Conservation (phyloP, 2,329 filamentous ascomycete species). For the Cladosporium sp. region DNA sequence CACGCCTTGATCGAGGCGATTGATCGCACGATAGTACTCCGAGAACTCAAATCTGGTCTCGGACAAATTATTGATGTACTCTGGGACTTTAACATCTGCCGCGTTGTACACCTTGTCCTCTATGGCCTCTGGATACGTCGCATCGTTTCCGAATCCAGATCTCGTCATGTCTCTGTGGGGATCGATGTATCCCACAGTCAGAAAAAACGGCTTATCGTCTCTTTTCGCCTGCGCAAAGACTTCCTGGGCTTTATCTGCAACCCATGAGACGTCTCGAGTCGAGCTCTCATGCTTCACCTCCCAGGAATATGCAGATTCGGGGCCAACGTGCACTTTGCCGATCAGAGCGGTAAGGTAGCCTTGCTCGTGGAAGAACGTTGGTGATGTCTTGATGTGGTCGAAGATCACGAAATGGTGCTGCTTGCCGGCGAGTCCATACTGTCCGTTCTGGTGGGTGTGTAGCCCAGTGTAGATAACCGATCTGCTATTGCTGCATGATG, state of each 20-base stretch:
- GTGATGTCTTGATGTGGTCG: conserved; percentile 48
- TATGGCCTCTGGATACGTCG: conserved; percentile 23
- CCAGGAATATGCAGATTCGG: conserved; percentile 47
- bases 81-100: not conserved
- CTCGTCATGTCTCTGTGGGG: conserved; percentile 49
- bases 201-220: conserved; percentile 43
- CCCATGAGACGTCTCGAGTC: conserved; percentile 48
- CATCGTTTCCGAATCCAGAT: conserved; percentile 50
- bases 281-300: conserved; percentile 44
- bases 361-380: conserved; percentile 41
- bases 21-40: conserved; percentile 45
- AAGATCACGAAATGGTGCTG: conserved; percentile 50
- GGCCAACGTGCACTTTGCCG: conserved; percentile 54
- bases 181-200: conserved; percentile 52
- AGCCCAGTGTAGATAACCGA: conserved; percentile 54
- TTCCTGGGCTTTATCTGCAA: conserved; percentile 42
- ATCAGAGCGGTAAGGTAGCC: conserved; percentile 53
- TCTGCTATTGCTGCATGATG: conserved; percentile 53
- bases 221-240: conserved; percentile 44
- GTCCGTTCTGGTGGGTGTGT: conserved; percentile 53
- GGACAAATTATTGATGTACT: conserved; percentile 45
- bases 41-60: conserved; percentile 48
- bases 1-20: conserved; percentile 47
- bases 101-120: not conserved
- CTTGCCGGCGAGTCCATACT: conserved; percentile 48